A percentile compares a stretch with the other conserved stretches of the same genome.
These are phyloP conservation scores for Leptomonas seymouri DNA, from an alignment of 208 protist species.

Conservation along the genomic window DNA sequence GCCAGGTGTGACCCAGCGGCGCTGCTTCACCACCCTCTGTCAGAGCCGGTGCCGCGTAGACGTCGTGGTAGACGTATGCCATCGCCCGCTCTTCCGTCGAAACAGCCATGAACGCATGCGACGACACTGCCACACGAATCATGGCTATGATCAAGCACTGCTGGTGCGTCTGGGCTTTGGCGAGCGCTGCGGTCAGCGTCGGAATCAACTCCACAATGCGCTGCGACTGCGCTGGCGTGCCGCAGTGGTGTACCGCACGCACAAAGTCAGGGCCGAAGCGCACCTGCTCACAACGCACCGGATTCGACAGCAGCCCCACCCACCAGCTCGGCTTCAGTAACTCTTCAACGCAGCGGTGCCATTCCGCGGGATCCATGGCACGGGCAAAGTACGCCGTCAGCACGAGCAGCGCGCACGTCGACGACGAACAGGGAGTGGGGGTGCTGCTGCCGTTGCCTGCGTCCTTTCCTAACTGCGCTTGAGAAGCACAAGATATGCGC, in stretches of 20 bases:
- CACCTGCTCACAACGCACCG: slow-evolving; percentile 29
- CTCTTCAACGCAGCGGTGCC: slow-evolving; percentile 34
- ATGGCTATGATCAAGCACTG: slow-evolving; percentile 73
- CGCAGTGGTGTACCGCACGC: slow-evolving; percentile 26
- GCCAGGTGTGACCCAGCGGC: slow-evolving; percentile 66
- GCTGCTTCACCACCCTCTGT: slow-evolving; percentile 78
- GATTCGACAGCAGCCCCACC: slow-evolving; percentile 24
- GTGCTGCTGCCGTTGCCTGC: not conserved
- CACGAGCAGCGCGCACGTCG: slow-evolving; percentile 31
- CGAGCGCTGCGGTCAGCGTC: slow-evolving; percentile 19
- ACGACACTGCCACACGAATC: slow-evolving; percentile 33
- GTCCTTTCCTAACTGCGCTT: slow-evolving; percentile 7
- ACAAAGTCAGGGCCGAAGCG: slow-evolving; percentile 58
- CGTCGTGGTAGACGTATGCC: slow-evolving; percentile 59
- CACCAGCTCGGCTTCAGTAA: slow-evolving; percentile 37
- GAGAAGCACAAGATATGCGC: slow-evolving; percentile 15
- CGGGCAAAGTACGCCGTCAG: slow-evolving; percentile 33
- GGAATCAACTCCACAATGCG: slow-evolving; percentile 36
- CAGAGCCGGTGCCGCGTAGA: slow-evolving; percentile 66
- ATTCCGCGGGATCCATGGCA: slow-evolving; percentile 33
- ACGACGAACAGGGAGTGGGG: slow-evolving; percentile 4
- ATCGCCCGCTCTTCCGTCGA: slow-evolving; percentile 32
- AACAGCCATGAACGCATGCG: not conserved
- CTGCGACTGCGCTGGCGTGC: slow-evolving; percentile 18
- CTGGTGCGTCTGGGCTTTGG: slow-evolving; percentile 54